A percentile compares a stretch with the other conserved stretches of the same genome.
Conservation (phyloP, 2,329 filamentous ascomycete genomes). For the Anisogramma anomala region DNA sequence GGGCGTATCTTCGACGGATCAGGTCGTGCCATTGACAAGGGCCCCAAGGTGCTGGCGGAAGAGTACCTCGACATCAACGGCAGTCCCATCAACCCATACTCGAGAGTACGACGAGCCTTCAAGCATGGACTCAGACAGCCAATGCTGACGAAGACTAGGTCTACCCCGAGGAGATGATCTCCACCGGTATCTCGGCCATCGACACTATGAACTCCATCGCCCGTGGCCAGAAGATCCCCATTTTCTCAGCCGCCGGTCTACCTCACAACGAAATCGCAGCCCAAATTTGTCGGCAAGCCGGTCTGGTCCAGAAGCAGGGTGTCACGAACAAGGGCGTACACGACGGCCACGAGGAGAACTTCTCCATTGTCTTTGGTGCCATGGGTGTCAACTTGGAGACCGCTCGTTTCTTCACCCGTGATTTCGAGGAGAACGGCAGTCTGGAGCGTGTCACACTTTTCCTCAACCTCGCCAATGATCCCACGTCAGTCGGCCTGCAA, state of each 20-base stretch:
- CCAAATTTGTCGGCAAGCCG: slow-evolving; percentile 94
- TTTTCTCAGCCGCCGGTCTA: slow-evolving; percentile 95
- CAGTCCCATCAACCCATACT: slow-evolving; percentile 96
- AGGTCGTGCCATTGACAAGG: slow-evolving; percentile 95
- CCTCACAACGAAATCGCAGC: slow-evolving; percentile 99
- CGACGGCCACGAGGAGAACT: slow-evolving; percentile 96
- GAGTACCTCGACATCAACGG: slow-evolving; percentile 99
- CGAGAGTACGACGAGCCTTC: slow-evolving; percentile 52
- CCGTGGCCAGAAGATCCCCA: slow-evolving; percentile 98
- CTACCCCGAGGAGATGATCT: slow-evolving; percentile 99
- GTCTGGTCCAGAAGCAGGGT: slow-evolving; percentile 70
- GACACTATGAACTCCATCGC: slow-evolving; percentile 98
- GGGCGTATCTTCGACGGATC: slow-evolving; percentile 98
- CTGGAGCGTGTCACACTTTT: slow-evolving; percentile 95
- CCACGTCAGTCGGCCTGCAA: slow-evolving; percentile 55
- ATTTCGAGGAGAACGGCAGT: slow-evolving; percentile 98
- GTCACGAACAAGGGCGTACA: slow-evolving; percentile 86
- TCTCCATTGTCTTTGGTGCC: slow-evolving; percentile 97
- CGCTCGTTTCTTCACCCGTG: slow-evolving; percentile 92
- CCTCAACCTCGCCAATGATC: slow-evolving; percentile 98
- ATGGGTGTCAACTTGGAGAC: slow-evolving; percentile 99
- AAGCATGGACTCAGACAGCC: background rate
- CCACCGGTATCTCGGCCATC: slow-evolving; percentile 97
- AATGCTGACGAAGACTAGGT: slow-evolving; percentile 43
- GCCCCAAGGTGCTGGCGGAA: slow-evolving; percentile 93